phyloP scores from a whole-genome alignment of 176 grass and related monocot genomes.

The Areca catechu region DNA sequence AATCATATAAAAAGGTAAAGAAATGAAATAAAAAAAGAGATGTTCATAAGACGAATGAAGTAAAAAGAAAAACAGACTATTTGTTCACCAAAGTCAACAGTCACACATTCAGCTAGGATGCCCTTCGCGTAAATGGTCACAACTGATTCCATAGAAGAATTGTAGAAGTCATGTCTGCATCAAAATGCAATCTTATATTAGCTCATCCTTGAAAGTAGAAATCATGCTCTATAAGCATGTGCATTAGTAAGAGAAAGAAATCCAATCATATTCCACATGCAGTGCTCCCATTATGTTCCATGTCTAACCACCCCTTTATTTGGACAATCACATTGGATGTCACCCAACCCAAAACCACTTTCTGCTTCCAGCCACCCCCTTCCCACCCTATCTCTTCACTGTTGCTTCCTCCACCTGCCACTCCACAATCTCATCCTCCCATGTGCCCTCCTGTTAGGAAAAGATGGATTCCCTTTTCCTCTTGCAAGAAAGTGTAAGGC shows the following conservation, averaged over 20 bases:
- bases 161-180: conserved; percentile 78
- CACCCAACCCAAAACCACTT: too few species aligned
- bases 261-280: not conserved
- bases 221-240: too few species aligned
- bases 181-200: not conserved
- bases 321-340: too few species aligned
- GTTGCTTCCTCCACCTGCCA: too few species aligned
- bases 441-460: too few species aligned
- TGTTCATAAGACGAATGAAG: not conserved
- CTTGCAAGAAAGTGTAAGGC: too few species aligned
- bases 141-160: conserved; percentile 53
- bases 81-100: conserved; percentile 83
- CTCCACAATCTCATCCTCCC: too few species aligned
- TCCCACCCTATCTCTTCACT: too few species aligned
- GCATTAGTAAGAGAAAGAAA: not conserved
- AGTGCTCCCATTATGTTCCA: too few species aligned
- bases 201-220: not conserved
- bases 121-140: conserved; percentile 71
- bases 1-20: not conserved
- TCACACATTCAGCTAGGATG: conserved; percentile 48
- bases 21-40: not conserved
- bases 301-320: too few species aligned
- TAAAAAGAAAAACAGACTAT: conserved; percentile 39
- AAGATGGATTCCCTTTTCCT: too few species aligned
- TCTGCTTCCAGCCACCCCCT: too few species aligned